Conservation (phyloP, 345 rosid species). For the Pistacia vera region DNA sequence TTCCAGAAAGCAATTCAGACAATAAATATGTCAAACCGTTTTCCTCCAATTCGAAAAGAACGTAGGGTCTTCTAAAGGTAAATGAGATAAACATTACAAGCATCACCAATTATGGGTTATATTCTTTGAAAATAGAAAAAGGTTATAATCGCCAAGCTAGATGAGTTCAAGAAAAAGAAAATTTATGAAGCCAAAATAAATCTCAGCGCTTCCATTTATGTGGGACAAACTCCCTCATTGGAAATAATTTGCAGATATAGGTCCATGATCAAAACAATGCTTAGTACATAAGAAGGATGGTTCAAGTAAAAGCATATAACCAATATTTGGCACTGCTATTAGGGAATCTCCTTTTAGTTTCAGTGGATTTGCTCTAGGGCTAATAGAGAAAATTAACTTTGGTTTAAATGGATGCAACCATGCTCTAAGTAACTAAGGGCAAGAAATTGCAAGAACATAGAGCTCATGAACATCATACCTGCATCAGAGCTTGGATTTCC, state of each 20-base stretch:
- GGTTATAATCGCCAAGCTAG: neutral
- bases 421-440: neutral
- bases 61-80: too few relatives aligned
- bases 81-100: neutral
- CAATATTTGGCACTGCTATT: neutral
- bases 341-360: neutral
- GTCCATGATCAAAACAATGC: neutral
- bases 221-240: neutral
- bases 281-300: neutral
- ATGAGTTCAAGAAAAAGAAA: neutral
- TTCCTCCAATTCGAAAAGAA: too few relatives aligned
- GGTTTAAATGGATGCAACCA: neutral
- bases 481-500: constrained; percentile 85
- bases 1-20: too few relatives aligned
- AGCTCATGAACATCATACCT: constrained; percentile 39
- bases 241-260: neutral
- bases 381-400: neutral
- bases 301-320: neutral
- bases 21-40: too few relatives aligned
- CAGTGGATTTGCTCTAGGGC: neutral
- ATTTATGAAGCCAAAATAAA: neutral
- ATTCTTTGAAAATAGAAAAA: neutral
- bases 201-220: neutral
- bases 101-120: neutral
- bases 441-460: constrained; percentile 1